Base-by-base conservation (phyloP, 805 yeast genomes). In the Wickerhamomyces ciferrii region DNA sequence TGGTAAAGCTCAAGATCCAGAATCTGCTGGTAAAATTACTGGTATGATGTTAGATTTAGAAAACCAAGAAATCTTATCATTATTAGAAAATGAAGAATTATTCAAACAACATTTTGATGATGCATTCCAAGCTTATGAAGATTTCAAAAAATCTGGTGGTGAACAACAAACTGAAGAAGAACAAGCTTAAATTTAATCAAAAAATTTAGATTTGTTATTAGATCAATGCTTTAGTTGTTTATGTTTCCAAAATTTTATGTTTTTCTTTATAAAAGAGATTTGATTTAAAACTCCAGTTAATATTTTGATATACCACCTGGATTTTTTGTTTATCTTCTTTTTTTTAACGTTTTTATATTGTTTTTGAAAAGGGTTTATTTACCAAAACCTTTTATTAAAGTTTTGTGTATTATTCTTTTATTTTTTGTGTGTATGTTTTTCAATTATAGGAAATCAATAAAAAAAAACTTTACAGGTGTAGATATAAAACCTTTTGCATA, bases 1-100 rank as follows among this genome's bases (percentile, higher is more conserved):
- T 53, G 90, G 88, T 63, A 86, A 86, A 74, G 88, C 91, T 61
- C 82, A 83, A 60, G 96, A 90, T 65, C 86, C 85, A 49, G 96
- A 90, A 72, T 89, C 96, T 63, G 97, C 97, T 58, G 96, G 97
- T 75, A 92, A 91, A 78, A 88, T 94, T 68, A 94, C 99, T 56
- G 97, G 98, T 76, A 94, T 94, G 98, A 82, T 94, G 76, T 81
- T 94, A 66, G 97, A 91, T 67, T 83, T 92, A 82, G 95, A 90
- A 66, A 87, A 87, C 72, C 81, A 81, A 63, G 97, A 92, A 74
- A 87, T 94, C 61, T 73, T 91, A 63, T 85, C 86, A 52, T 78
- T 92, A 68, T 81, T 89, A 69, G 95, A 88, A 65, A 94, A 91
- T 68, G 96, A 89, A 55, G 90, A 82, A 60, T 79, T 85, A 59